Conservation (phyloP, 108 stramenopile genomes). For the Tribonema minus region DNA sequence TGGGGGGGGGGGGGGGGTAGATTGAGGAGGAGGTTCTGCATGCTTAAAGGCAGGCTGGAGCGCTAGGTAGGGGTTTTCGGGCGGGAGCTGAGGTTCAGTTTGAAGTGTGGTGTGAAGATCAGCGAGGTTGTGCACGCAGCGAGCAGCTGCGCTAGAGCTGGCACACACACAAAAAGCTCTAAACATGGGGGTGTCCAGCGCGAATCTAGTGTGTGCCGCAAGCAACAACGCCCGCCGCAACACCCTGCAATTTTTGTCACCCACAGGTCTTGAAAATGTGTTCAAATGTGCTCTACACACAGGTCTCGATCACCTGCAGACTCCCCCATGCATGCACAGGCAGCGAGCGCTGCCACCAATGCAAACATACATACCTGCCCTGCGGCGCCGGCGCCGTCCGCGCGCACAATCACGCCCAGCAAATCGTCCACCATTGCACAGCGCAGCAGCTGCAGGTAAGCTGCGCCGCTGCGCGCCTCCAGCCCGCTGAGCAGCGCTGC, state of each 20-base stretch:
- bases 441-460: conserved; percentile 40
- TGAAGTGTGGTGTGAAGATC: too few relatives aligned
- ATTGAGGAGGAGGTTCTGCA: too few relatives aligned
- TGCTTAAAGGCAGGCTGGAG: too few relatives aligned
- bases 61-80: too few relatives aligned
- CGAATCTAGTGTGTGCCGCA: not conserved
- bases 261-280: not conserved
- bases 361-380: not conserved
- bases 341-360: not conserved
- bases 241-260: not conserved
- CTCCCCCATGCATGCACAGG: not conserved
- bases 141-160: too few relatives aligned
- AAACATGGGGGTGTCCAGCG: too few relatives aligned
- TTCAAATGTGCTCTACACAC: not conserved
- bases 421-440: conserved; percentile 39
- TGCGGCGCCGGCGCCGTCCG: not conserved
- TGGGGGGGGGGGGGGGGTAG: too few relatives aligned
- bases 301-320: not conserved
- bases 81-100: too few relatives aligned
- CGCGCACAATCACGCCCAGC: conserved; percentile 22
- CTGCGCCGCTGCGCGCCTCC: conserved; percentile 36
- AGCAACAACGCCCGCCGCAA: not conserved
- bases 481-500: conserved; percentile 11
- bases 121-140: too few relatives aligned
- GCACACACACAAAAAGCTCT: too few relatives aligned